Conservation (phyloP, 306 rosid species). For the Malus sieversii region DNA sequence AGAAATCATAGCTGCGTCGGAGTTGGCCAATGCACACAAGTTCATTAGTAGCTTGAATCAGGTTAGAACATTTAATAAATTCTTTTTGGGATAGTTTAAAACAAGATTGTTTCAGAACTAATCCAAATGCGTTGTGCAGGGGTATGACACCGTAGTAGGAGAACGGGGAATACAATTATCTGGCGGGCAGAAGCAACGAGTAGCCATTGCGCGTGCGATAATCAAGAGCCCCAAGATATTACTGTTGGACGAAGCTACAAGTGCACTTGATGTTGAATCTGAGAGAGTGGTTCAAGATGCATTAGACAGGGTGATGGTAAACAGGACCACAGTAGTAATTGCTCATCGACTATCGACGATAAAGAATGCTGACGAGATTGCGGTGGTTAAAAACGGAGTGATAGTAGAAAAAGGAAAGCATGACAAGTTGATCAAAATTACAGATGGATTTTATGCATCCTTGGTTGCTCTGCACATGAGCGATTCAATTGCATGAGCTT, state of each 20-base stretch:
- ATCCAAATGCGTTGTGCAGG: slow-evolving; percentile 23
- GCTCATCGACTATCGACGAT: slow-evolving; percentile 83
- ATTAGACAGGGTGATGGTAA: slow-evolving; percentile 67
- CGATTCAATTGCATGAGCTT: slow-evolving; percentile 34
- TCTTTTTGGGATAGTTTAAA: too few species aligned
- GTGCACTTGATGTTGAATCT: slow-evolving; percentile 81
- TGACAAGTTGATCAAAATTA: slow-evolving; percentile 47
- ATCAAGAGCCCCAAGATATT: slow-evolving; percentile 72
- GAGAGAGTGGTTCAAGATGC: slow-evolving; percentile 92
- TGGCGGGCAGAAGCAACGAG: slow-evolving; percentile 80
- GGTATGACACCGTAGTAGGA: slow-evolving; percentile 73
- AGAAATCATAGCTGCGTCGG: slow-evolving; percentile 62
- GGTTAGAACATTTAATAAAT: slow-evolving; percentile 20
- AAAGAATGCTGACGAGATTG: slow-evolving; percentile 75
- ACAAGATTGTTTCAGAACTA: neutral
- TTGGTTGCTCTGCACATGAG: slow-evolving; percentile 60
- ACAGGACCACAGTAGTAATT: slow-evolving; percentile 68
- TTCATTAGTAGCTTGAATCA: slow-evolving; percentile 69
- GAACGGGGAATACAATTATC: slow-evolving; percentile 81
- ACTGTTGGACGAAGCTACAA: slow-evolving; percentile 76
- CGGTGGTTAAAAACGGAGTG: slow-evolving; percentile 79
- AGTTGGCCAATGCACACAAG: slow-evolving; percentile 75
- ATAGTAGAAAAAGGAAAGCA: slow-evolving; percentile 82
- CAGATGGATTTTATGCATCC: slow-evolving; percentile 77
- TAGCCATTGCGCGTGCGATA: slow-evolving; percentile 83